Percentiles rank a stretch among this genome's conserved stretches.
Evolutionary conservation across 2,329 filamentous ascomycete genomes (phyloP).

Genomic region (Herpotrichia juniperi): DNA sequence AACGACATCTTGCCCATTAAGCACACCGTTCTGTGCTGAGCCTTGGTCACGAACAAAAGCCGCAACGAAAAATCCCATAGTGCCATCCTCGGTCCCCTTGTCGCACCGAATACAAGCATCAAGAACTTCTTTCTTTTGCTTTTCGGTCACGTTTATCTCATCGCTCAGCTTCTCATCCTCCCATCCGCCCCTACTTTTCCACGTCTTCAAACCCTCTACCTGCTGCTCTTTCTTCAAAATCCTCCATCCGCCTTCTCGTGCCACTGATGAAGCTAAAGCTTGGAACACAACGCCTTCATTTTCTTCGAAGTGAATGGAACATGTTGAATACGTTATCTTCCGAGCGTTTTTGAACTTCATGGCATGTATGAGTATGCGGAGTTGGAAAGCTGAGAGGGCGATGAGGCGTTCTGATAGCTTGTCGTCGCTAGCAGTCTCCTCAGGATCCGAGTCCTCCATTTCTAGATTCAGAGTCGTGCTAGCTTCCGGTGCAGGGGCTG

Average conservation of each 20-base stretch:
- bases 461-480: conserved; percentile 26
- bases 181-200: conserved; percentile 65
- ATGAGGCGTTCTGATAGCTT: conserved; percentile 63
- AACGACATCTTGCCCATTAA: neutral
- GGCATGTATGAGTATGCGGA: conserved; percentile 81
- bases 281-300: conserved; percentile 84
- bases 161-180: conserved; percentile 46
- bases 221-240: conserved; percentile 76
- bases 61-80: conserved; percentile 97
- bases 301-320: conserved; percentile 84
- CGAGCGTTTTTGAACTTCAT: conserved; percentile 72
- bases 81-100: conserved; percentile 79
- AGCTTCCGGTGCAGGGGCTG: conserved; percentile 3
- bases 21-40: neutral
- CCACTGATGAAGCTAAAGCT: conserved; percentile 72
- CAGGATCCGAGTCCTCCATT: conserved; percentile 37
- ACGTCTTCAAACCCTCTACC: conserved; percentile 74
- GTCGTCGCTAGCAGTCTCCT: conserved; percentile 46
- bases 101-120: conserved; percentile 83
- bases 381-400: conserved; percentile 81
- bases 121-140: conserved; percentile 52
- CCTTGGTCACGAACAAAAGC: conserved; percentile 71
- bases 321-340: conserved; percentile 90
- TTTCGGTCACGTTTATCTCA: conserved; percentile 57
- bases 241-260: conserved; percentile 73